Conservation (phyloP, 139 green algal genomes). For the Volvox reticuliferus region DNA sequence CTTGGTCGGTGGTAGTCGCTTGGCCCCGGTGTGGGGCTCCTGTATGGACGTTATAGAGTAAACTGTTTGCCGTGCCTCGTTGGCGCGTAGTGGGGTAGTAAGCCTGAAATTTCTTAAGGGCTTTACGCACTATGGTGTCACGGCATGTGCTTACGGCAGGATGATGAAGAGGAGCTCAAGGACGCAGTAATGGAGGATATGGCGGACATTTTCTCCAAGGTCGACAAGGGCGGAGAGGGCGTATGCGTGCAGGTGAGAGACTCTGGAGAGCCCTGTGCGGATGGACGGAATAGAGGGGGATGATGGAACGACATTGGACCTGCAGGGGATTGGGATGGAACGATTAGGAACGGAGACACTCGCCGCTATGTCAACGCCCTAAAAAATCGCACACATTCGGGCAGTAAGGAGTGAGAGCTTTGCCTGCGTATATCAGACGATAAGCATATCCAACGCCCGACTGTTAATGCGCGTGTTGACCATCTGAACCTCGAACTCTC, state of each 20-base stretch:
- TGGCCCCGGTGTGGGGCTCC: background rate
- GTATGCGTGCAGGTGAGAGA: slow-evolving; percentile 92
- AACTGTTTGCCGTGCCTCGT: background rate
- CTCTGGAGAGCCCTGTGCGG: background rate
- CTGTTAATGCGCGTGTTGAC: too few relatives aligned
- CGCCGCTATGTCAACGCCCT: too few relatives aligned
- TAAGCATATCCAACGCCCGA: too few relatives aligned
- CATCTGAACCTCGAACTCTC: too few relatives aligned
- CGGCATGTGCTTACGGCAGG: slow-evolving; percentile 60
- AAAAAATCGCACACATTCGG: too few relatives aligned
- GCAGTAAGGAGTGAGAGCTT: too few relatives aligned
- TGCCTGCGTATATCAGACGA: too few relatives aligned
- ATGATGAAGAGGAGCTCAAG: slow-evolving; percentile 96
- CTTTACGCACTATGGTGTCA: background rate
- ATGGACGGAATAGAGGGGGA: too few relatives aligned
- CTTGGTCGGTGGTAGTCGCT: background rate
- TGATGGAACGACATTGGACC: background rate
- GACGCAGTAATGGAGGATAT: slow-evolving; percentile 96
- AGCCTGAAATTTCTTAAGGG: background rate
- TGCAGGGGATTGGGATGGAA: too few relatives aligned
- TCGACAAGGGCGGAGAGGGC: slow-evolving; percentile 91
- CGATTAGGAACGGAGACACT: too few relatives aligned
- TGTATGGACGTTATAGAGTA: background rate
- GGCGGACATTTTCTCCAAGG: slow-evolving; percentile 89
- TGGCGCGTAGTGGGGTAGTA: background rate